Evolutionary conservation across 306 rosid species (phyloP).

Genomic region (Rosa lucieae): DNA sequence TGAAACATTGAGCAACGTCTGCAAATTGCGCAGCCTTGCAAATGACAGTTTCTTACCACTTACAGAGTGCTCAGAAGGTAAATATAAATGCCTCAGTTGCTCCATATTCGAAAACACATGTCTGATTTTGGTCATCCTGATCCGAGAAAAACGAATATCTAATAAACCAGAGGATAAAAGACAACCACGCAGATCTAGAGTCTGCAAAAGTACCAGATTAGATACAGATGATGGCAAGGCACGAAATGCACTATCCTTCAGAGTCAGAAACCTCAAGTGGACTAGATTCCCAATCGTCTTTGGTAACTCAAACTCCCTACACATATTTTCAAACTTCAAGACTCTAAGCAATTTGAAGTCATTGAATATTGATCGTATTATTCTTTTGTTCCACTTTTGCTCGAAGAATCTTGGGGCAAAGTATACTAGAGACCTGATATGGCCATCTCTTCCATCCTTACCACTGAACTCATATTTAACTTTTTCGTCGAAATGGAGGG

Average conservation of each 20-base stretch:
- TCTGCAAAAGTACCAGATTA: slow-evolving; percentile 2
- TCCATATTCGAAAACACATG: not conserved
- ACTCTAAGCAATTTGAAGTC: not conserved
- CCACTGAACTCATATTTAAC: not conserved
- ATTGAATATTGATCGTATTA: not conserved
- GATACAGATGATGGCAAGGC: not conserved
- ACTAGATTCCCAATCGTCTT: slow-evolving; percentile 2
- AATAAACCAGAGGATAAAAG: too few species aligned
- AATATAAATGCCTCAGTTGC: too few species aligned
- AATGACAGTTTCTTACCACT: not conserved
- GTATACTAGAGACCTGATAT: not conserved
- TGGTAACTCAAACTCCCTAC: fast-evolving
- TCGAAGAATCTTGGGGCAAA: fast-evolving
- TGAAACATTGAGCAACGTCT: not conserved
- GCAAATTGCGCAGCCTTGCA: not conserved
- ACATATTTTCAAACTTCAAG: not conserved
- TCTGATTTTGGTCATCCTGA: too few species aligned
- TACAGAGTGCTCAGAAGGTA: too few species aligned
- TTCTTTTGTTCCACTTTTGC: not conserved
- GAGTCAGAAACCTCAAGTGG: slow-evolving; percentile 16
- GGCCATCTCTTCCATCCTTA: not conserved
- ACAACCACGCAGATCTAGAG: not conserved
- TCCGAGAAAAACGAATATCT: too few species aligned
- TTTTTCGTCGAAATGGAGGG: not conserved
- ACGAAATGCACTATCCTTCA: fast-evolving